phyloP scores from a whole-genome alignment of 2,329 filamentous ascomycete species.

The Exophiala aquamarina region DNA sequence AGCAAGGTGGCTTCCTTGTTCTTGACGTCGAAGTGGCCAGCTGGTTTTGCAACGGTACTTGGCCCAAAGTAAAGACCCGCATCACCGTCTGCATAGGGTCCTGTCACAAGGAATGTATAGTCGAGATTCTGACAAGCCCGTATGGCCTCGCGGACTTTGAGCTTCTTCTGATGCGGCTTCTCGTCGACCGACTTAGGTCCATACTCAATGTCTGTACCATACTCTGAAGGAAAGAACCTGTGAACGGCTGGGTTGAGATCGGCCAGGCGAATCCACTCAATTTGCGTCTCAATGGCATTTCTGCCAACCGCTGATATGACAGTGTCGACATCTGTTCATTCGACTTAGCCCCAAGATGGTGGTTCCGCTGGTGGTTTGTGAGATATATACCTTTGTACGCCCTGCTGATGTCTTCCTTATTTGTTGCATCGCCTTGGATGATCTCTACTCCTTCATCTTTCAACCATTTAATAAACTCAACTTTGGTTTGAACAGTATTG shows the following conservation, averaged over 20 bases:
- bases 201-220: slow-evolving; percentile 65
- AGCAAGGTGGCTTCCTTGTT: slow-evolving; percentile 60
- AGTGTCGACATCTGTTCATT: slow-evolving; percentile 55
- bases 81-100: slow-evolving; percentile 60
- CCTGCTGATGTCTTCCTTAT: slow-evolving; percentile 50
- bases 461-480: slow-evolving; percentile 45
- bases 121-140: slow-evolving; percentile 49
- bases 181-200: slow-evolving; percentile 56
- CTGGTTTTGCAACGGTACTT: slow-evolving; percentile 33
- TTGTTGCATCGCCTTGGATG: slow-evolving; percentile 55
- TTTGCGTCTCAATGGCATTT: slow-evolving; percentile 59
- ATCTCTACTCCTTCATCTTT: slow-evolving; percentile 52
- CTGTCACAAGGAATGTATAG: slow-evolving; percentile 68
- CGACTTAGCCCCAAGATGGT: no score
- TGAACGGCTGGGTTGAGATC: slow-evolving; percentile 52
- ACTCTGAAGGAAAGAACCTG: slow-evolving; percentile 68
- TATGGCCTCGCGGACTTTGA: slow-evolving; percentile 64
- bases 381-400: slow-evolving; percentile 52
- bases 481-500: slow-evolving; percentile 51
- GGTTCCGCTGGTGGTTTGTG: no score
- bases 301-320: slow-evolving; percentile 65
- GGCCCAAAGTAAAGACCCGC: slow-evolving; percentile 56
- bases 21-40: slow-evolving; percentile 60
- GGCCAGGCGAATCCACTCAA: slow-evolving; percentile 61
- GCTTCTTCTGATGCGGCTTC: slow-evolving; percentile 67